phyloP scores from a whole-genome alignment of 78 protist genomes.

The Dictyostelium capitatum region DNA sequence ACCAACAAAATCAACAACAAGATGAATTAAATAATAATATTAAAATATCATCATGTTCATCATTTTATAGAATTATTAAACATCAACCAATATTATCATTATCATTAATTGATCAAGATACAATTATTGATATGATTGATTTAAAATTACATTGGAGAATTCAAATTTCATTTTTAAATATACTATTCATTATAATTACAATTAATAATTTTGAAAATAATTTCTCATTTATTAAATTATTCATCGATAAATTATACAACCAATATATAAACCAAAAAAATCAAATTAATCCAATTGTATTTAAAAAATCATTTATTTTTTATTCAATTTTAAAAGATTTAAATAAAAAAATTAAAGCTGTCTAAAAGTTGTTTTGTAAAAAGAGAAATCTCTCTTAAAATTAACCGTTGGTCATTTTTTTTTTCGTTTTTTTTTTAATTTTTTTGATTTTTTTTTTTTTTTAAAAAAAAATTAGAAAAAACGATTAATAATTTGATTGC shows the following conservation, averaged over 20 bases:
- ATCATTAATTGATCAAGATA: background rate
- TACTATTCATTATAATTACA: background rate
- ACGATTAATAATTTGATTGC: too few species aligned
- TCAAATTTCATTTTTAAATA: background rate
- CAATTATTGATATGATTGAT: background rate
- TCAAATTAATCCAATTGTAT: slow-evolving; percentile 2
- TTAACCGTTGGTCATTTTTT: too few species aligned
- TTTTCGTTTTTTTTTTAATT: background rate
- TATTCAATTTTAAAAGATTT: slow-evolving; percentile 1
- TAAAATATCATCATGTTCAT: background rate
- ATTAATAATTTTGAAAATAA: background rate
- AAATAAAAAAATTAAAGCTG: background rate
- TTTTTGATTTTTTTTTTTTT: too few species aligned
- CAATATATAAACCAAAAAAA: background rate
- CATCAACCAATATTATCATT: slow-evolving; percentile 1
- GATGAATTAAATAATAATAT: slow-evolving; percentile 9
- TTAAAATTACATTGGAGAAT: background rate
- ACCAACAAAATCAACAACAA: background rate
- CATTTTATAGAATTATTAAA: slow-evolving; percentile 9
- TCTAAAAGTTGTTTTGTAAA: too few species aligned
- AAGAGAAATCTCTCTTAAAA: too few species aligned
- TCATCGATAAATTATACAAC: background rate
- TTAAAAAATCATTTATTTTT: slow-evolving; percentile 3
- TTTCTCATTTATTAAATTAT: background rate
- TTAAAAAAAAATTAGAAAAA: too few species aligned